Base-by-base conservation (phyloP, 208 protist species). In the Naegleria lovaniensis region DNA sequence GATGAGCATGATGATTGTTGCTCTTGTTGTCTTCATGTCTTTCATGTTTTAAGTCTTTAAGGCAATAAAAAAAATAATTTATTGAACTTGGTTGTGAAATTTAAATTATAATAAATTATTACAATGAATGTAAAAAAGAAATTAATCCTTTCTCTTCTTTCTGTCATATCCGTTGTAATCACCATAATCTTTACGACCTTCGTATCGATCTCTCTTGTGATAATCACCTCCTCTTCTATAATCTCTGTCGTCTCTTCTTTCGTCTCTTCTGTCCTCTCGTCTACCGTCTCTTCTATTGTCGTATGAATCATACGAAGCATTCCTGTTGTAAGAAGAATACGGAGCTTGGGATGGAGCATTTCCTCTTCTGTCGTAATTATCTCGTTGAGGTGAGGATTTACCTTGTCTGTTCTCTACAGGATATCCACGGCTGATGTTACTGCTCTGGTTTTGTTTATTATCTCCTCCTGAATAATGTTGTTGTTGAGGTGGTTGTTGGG, bases 121-220 rank as follows among this genome's bases (percentile, higher is more conserved):
- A n/a, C n/a, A n/a, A n/a, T n/a, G n/a, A n/a, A n/a, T n/a, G n/a
- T n/a, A n/a, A n/a, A n/a, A n/a, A n/a, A n/a, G n/a, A 75, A 75
- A 75, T 79, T 79, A 79, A 79, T 79, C 67, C 67, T 79, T 79
- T 36, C 9, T 36, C 29, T 79, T 79, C 25, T 79, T 79, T 79
- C 67, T 79, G n/a, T 79, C 67, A 36, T 33, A 36, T 36, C 36
- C 67, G 25, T 79, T 0, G 9, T 79, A 67, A 67, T 29, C 25
- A 9, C 29, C 6, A 36, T 29, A 36, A 79, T 36, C 67, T 36
- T 79, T 36, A 79, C 29, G 25, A 36, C 67, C 29, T 79, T n/a
- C n/a, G 0, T 79, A 36, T 36, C n/a, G 25, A 36, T n/a, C 67
- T 36, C 67, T 79, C 55, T 29, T 36, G 36, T 36, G 25, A 79